Evolutionary conservation across 805 yeast genomes (phyloP).

Genomic region (Naumovozyma castellii): DNA sequence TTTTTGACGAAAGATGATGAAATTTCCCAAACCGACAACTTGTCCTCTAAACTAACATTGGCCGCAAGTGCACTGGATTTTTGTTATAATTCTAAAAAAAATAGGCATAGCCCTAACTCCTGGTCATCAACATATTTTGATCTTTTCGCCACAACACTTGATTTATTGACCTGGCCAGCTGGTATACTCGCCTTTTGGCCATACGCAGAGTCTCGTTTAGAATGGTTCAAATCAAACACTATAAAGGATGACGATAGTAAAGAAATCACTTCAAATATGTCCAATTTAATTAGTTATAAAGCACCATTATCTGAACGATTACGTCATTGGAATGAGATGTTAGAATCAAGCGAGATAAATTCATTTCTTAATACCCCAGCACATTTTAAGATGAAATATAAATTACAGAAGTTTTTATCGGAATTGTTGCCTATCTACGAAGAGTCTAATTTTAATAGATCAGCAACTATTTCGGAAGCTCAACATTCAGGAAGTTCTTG

Average conservation of each 20-base stretch:
- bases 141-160: constrained; percentile 13
- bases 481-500: constrained; percentile 16
- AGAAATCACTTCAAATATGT: constrained; percentile 9
- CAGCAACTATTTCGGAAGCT: constrained; percentile 12
- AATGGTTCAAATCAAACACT: constrained; percentile 20
- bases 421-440: constrained; percentile 22
- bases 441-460: constrained; percentile 25
- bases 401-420: constrained; percentile 19
- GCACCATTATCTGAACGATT: constrained; percentile 23
- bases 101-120: constrained; percentile 7
- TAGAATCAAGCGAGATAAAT: constrained; percentile 14
- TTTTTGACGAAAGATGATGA: not conserved
- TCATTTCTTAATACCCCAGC: constrained; percentile 18
- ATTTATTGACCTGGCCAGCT: constrained; percentile 20
- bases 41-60: constrained; percentile 3
- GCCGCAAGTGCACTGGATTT: constrained; percentile 20
- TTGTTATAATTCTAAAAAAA: constrained; percentile 14
- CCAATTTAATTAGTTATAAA: constrained; percentile 25
- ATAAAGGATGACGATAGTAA: constrained; percentile 8
- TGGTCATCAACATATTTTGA: constrained; percentile 23
- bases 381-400: constrained; percentile 19
- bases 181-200: constrained; percentile 22
- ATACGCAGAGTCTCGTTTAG: constrained; percentile 23
- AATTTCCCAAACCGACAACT: not conserved
- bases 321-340: constrained; percentile 25